Conservation (phyloP, 2,329 filamentous ascomycete genomes). For the Plenodomus lindquistii region DNA sequence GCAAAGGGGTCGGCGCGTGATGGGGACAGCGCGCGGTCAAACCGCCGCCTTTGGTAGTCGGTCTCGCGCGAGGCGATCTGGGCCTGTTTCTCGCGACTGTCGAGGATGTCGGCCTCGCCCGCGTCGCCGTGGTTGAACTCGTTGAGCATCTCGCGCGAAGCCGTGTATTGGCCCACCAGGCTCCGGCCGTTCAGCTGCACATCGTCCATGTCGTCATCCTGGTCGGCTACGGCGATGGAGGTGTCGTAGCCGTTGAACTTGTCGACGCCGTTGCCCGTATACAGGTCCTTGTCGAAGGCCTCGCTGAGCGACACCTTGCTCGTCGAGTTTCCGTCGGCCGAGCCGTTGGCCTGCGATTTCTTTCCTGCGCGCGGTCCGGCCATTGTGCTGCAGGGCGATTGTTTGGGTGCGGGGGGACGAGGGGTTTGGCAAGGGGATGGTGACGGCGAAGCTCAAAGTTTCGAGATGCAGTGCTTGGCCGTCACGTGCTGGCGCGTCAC, state of each 20-base stretch:
- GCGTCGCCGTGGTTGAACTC: slow-evolving; percentile 90
- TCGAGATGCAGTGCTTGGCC: slow-evolving; percentile 14
- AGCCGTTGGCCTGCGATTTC: slow-evolving; percentile 80
- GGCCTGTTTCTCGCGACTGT: slow-evolving; percentile 84
- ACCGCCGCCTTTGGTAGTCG: slow-evolving; percentile 95
- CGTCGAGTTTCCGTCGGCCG: slow-evolving; percentile 75
- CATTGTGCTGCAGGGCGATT: slow-evolving; percentile 36
- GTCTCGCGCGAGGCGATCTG: slow-evolving; percentile 92
- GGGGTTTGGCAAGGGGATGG: slow-evolving; percentile 13
- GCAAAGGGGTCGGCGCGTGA: slow-evolving; percentile 86
- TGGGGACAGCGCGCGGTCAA: slow-evolving; percentile 81
- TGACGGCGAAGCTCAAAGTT: slow-evolving; percentile 15
- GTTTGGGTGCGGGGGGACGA: slow-evolving; percentile 9
- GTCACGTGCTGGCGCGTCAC: slow-evolving; percentile 8
- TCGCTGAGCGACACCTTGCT: slow-evolving; percentile 93
- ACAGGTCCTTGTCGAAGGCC: slow-evolving; percentile 83
- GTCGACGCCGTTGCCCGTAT: slow-evolving; percentile 72
- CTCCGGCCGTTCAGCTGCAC: slow-evolving; percentile 68
- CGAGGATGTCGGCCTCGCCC: slow-evolving; percentile 88
- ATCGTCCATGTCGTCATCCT: slow-evolving; percentile 78
- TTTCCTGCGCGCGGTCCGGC: slow-evolving; percentile 54
- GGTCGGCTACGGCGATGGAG: slow-evolving; percentile 79
- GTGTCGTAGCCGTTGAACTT: slow-evolving; percentile 89
- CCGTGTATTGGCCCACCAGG: slow-evolving; percentile 94
- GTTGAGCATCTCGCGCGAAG: slow-evolving; percentile 86